phyloP scores from a whole-genome alignment of 2,329 filamentous ascomycete genomes.

The Scytalidium lignicola region DNA sequence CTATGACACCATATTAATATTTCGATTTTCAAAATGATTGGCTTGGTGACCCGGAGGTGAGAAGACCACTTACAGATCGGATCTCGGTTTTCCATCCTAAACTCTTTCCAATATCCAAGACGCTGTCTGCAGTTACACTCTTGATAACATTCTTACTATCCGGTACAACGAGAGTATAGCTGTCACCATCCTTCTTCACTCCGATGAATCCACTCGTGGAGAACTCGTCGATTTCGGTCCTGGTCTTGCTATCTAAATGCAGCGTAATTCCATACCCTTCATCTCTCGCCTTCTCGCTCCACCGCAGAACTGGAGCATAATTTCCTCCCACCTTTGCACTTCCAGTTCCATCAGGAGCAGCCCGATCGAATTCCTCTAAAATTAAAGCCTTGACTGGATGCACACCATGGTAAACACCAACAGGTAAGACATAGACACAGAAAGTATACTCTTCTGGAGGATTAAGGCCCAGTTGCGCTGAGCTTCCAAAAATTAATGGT shows the following conservation, averaged over 20 bases:
- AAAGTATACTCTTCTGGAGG: constrained; percentile 93
- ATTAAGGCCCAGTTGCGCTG: constrained; percentile 78
- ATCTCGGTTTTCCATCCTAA: constrained; percentile 84
- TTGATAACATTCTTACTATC: constrained; percentile 82
- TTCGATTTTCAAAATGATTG: background rate
- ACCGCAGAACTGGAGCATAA: constrained; percentile 85
- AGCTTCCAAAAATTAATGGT: constrained; percentile 81
- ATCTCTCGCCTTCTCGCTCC: constrained; percentile 73
- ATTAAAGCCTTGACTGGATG: constrained; percentile 84
- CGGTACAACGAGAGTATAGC: constrained; percentile 71
- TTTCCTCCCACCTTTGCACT: constrained; percentile 94
- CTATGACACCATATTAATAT: constrained; percentile 29
- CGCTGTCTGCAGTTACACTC: constrained; percentile 73
- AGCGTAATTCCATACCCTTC: constrained; percentile 91
- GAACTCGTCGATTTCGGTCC: constrained; percentile 91
- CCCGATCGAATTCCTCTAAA: constrained; percentile 87
- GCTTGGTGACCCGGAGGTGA: background rate
- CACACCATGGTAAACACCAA: constrained; percentile 88
- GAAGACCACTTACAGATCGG: constrained; percentile 49
- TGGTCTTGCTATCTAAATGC: constrained; percentile 80
- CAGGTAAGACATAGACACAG: constrained; percentile 83
- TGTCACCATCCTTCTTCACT: constrained; percentile 50
- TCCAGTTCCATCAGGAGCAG: constrained; percentile 86
- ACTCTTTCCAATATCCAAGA: constrained; percentile 67
- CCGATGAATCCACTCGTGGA: constrained; percentile 92